These are phyloP conservation scores for Cryphonectria carpinicola DNA, from an alignment of 2,329 filamentous ascomycete species.

Conservation along the genomic window DNA sequence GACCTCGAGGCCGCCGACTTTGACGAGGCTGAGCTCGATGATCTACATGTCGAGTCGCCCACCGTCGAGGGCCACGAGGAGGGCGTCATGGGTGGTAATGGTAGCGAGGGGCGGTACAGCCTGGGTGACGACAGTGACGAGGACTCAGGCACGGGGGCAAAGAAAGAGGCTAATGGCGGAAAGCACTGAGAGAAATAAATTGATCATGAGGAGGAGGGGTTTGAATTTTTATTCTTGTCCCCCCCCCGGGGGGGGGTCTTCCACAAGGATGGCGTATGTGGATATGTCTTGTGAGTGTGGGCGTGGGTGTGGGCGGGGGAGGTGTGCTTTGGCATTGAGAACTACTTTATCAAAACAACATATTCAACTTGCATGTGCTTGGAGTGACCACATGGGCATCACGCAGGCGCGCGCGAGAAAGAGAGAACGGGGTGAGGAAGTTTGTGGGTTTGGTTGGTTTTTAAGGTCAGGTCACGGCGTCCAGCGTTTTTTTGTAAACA, in stretches of 20 bases:
- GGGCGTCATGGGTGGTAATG: constrained; percentile 32
- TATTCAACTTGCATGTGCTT: not conserved
- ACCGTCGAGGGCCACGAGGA: constrained; percentile 40
- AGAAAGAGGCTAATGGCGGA: constrained; percentile 33
- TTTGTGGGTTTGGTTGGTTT: not conserved
- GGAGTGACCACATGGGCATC: not conserved
- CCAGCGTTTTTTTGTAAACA: not conserved
- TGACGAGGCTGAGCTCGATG: constrained; percentile 68
- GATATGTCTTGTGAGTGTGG: not conserved
- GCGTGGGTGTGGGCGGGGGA: not conserved
- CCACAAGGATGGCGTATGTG: not conserved
- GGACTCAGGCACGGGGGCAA: constrained; percentile 41
- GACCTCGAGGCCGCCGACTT: constrained; percentile 69
- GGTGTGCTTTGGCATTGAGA: not conserved
- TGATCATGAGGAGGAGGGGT: not conserved
- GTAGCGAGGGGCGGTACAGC: constrained; percentile 55
- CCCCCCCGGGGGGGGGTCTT: too few relatives aligned
- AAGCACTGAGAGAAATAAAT: not conserved
- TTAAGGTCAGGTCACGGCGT: not conserved
- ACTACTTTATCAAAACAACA: not conserved
- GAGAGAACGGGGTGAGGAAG: not conserved
- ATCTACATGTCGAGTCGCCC: constrained; percentile 58
- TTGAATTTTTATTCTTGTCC: not conserved
- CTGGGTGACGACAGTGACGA: constrained; percentile 62
- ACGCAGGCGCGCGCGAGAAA: not conserved